Conservation (phyloP, 352 stramenopile species). For the Phytophthora aleatoria region DNA sequence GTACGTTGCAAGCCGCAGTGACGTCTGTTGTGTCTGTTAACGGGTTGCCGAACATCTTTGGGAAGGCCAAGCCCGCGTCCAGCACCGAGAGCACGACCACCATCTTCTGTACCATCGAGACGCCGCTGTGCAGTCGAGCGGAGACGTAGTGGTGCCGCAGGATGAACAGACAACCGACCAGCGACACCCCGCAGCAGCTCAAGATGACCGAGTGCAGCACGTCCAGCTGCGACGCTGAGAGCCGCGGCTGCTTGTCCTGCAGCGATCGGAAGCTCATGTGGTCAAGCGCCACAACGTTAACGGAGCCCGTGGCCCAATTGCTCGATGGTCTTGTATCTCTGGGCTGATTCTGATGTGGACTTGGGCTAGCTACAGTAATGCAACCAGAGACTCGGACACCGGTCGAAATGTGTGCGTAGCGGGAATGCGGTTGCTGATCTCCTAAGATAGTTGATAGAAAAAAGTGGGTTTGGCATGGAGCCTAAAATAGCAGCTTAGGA, state of each 20-base stretch:
- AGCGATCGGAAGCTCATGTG: slow-evolving; percentile 19
- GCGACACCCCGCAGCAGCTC: slow-evolving; percentile 45
- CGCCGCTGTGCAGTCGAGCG: slow-evolving; percentile 30
- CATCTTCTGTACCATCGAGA: slow-evolving; percentile 73
- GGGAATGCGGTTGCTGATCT: slow-evolving; percentile 6
- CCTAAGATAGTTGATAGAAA: slow-evolving; percentile 1
- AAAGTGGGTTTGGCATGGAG: background rate
- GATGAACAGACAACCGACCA: slow-evolving; percentile 54
- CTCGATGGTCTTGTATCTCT: background rate
- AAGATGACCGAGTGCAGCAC: slow-evolving; percentile 44
- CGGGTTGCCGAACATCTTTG: slow-evolving; percentile 56
- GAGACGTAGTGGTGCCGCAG: slow-evolving; percentile 50
- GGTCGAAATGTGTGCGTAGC: background rate
- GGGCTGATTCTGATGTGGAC: slow-evolving; percentile 20
- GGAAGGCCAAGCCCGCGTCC: slow-evolving; percentile 54
- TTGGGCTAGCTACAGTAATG: slow-evolving; percentile 3
- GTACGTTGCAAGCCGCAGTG: slow-evolving; percentile 43
- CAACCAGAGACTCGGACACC: slow-evolving; percentile 7
- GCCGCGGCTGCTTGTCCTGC: slow-evolving; percentile 5
- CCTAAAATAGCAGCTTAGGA: slow-evolving; percentile 3
- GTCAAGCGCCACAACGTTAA: slow-evolving; percentile 13
- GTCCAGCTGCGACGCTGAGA: slow-evolving; percentile 37
- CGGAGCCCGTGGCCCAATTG: slow-evolving; percentile 20
- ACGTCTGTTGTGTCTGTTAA: slow-evolving; percentile 16
- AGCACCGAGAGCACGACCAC: slow-evolving; percentile 70